Conservation (phyloP, 805 yeast species). For the Candida rishiriensis region DNA sequence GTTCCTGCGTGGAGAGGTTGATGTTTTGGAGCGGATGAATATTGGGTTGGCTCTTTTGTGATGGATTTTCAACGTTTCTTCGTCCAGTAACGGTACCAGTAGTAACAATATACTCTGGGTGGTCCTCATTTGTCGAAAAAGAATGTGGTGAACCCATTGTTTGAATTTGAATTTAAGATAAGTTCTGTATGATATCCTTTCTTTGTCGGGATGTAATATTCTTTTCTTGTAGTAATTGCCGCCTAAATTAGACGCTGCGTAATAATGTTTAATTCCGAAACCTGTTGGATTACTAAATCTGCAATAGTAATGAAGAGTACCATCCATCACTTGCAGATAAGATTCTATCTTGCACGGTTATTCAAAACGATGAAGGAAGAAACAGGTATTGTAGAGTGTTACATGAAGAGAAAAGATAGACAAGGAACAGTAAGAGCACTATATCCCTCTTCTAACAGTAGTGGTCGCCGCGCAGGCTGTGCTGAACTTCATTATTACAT, state of each 20-base stretch:
- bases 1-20: background rate
- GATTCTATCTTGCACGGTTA: too few species aligned
- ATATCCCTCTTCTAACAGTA: too few species aligned
- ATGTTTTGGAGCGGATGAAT: background rate
- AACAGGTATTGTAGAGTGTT: too few species aligned
- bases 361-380: too few species aligned
- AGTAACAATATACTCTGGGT: slow-evolving; percentile 15
- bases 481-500: too few species aligned
- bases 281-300: too few species aligned
- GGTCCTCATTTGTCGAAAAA: slow-evolving; percentile 10
- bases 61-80: background rate
- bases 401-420: too few species aligned
- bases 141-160: background rate
- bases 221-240: background rate
- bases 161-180: background rate
- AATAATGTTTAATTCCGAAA: background rate
- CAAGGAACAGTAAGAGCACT: too few species aligned
- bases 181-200: background rate
- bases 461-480: too few species aligned
- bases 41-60: background rate
- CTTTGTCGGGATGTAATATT: background rate
- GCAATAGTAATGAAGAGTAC: too few species aligned
- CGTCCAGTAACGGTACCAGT: slow-evolving; percentile 13
- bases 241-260: background rate
- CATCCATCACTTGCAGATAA: too few species aligned